Evolutionary conservation across 164 flowering plant genomes (phyloP), one percentile per base, ranked within the genome.

Genomic region (Annona cherimola): DNA sequence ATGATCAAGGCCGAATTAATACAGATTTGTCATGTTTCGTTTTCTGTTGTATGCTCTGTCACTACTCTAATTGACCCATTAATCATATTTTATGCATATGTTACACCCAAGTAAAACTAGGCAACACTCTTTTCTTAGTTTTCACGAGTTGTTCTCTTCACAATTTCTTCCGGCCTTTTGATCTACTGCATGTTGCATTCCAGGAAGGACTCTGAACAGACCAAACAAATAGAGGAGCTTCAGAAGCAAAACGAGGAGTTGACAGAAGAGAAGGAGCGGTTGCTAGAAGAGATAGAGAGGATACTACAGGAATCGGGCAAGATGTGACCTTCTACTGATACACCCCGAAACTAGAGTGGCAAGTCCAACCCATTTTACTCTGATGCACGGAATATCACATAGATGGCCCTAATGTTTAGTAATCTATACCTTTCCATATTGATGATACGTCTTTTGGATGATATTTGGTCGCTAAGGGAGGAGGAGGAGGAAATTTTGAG

Each of bases 131-230:
- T 50, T 50, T 50, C 57, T 2, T 16, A 50, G 14, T 16, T 26
- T 50, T 50, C 57, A 50, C 57, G 18, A 50, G 18, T 50, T 50
- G 57, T 26, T 26, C 35, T 26, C 35, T 26, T 26, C 35, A 9
- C 19, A 18, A n/a, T 18, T 4, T 44, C 19, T 66, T 3, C 54
- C 54, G 41, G n/a, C 42, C 14, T 26, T 3, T 20, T 69, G 46
- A 40, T 57, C n/a, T 41, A 1, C 9, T 54, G 44, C 57, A 63
- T 54, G 45, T 8, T 40, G 7, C 39, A 55, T 81, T 78, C 74
- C 87, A 91, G 96, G 80, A 91, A 91, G 84, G 96, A 91, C 75
- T 89, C 96, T 18, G 96, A 91, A 69, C 96, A 89, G 77, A 91
- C 96, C 11, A 91, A 86, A 73, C 96, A 91, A 73, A 89, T 91